Percentiles rank a stretch among this genome's conserved stretches.
Conservation (phyloP, 345 rosid species). For the Gossypium rotundifolium region DNA sequence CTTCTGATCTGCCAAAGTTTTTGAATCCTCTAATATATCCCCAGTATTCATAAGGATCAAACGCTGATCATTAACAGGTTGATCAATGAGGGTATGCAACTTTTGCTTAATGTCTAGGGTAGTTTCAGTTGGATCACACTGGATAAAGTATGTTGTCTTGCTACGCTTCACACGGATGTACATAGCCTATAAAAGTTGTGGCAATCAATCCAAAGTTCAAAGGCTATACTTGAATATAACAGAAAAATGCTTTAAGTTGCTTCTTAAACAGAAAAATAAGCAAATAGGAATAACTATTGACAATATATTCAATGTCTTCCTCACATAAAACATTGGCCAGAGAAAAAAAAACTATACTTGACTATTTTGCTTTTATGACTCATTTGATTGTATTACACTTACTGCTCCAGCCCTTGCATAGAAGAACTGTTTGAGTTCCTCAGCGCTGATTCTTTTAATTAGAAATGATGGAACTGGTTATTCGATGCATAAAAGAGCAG, state of each 20-base stretch:
- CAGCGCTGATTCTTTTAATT: neutral
- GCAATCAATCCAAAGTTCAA: slow-evolving; percentile 2
- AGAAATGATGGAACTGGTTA: neutral
- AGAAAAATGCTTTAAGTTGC: neutral
- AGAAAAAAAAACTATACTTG: neutral
- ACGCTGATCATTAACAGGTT: slow-evolving; percentile 6
- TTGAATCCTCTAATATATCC: slow-evolving; percentile 5
- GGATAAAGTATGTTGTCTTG: slow-evolving; percentile 82
- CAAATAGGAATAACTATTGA: neutral
- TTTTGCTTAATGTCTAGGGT: slow-evolving; percentile 67
- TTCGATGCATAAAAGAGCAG: neutral
- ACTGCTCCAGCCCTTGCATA: neutral
- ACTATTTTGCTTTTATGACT: neutral
- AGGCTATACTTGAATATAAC: neutral
- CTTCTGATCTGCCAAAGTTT: slow-evolving; percentile 22
- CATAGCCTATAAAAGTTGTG: slow-evolving; percentile 53
- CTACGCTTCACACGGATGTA: slow-evolving; percentile 83
- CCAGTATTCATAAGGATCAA: neutral
- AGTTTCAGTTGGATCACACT: slow-evolving; percentile 84
- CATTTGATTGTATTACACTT: neutral
- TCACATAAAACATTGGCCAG: neutral
- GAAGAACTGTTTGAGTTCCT: neutral
- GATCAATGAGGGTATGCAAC: slow-evolving; percentile 50
- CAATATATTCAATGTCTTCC: neutral
- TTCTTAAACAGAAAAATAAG: neutral